Evolutionary conservation across 306 rosid genomes (phyloP), one percentile per base, ranked within the genome.

Genomic region (Glycyrrhiza uralensis): DNA sequence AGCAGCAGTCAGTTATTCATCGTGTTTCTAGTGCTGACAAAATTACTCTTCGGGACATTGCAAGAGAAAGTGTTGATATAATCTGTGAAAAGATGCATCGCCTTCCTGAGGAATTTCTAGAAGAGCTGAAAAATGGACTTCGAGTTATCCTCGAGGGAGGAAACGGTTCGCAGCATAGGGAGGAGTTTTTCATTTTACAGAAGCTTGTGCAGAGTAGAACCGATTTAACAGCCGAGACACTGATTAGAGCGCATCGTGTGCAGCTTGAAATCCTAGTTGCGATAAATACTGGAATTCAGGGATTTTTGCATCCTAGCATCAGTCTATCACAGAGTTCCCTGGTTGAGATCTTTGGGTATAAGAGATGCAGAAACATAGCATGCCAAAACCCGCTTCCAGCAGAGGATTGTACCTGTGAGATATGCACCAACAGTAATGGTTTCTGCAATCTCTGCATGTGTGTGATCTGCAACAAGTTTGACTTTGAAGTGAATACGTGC

Each of bases 391-490:
- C 80, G 85, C 91, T 92, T 73, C 96, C 97, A 0, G 94, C 97
- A 20, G 94, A 92, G 45, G 97, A 92, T 67, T 92, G 97, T 71
- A 77, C 94, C 61, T 92, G 97, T 75, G 96, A 83, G 66, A 86
- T 87, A 81, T 92, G 97, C 83, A 81, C 85, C 57, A 74, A 41
- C 78, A 81, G 86, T 68, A 89, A 86, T 80, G 97, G 97, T 71
- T 92, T 92, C 89, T 92, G 97, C 80, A 92, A 92, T 82, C 94
- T 89, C 69, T 92, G 97, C 81, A 92, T 92, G 96, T 92, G 97
- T 80, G 96, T 86, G 36, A 81, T 87, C 68, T 92, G 97, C 75
- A 92, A 88, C 82, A 92, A 92, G 90, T 92, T 92, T 66, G 97
- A 92, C 79, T 92, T 92, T 69, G 96, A 92, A 86, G 96, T 92